Percentiles rank a stretch among this genome's conserved stretches.
These are phyloP conservation scores for Mimosa pudica DNA, from an alignment of 306 rosid species.

Conservation along the genomic window DNA sequence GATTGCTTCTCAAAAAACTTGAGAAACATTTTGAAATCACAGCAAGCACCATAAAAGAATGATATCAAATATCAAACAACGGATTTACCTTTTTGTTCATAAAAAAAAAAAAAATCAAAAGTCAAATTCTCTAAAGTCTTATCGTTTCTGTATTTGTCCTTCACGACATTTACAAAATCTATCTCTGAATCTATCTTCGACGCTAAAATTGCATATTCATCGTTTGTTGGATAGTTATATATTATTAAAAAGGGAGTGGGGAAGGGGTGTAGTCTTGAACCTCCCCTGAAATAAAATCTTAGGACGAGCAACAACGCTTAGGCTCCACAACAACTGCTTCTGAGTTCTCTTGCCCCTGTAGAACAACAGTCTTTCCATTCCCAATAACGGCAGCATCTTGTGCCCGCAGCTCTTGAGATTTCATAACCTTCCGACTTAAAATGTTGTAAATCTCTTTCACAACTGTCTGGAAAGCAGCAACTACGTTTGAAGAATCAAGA, in stretches of 20 bases:
- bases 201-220: slow-evolving; percentile 33
- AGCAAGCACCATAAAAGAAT: not conserved
- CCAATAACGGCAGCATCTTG: slow-evolving; percentile 58
- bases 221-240: slow-evolving; percentile 30
- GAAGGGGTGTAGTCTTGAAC: not conserved
- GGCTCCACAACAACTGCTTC: slow-evolving; percentile 45
- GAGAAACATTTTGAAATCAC: not conserved
- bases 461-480: slow-evolving; percentile 85
- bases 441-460: slow-evolving; percentile 93
- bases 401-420: slow-evolving; percentile 80
- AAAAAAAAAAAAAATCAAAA: not conserved
- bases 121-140: not conserved
- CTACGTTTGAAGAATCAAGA: slow-evolving; percentile 90
- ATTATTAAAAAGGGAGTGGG: not conserved
- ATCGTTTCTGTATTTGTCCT: not conserved
- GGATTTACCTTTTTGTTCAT: not conserved
- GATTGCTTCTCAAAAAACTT: not conserved
- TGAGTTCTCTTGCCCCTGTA: slow-evolving; percentile 56
- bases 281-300: slow-evolving; percentile 29
- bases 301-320: slow-evolving; percentile 80
- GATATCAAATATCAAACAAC: not conserved
- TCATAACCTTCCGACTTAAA: slow-evolving; percentile 91
- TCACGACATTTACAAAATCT: slow-evolving; percentile 25
- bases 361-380: slow-evolving; percentile 77
- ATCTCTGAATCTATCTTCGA: slow-evolving; percentile 23